phyloP scores from a whole-genome alignment of 345 rosid genomes.

The Eucalyptus erythrocorys region DNA sequence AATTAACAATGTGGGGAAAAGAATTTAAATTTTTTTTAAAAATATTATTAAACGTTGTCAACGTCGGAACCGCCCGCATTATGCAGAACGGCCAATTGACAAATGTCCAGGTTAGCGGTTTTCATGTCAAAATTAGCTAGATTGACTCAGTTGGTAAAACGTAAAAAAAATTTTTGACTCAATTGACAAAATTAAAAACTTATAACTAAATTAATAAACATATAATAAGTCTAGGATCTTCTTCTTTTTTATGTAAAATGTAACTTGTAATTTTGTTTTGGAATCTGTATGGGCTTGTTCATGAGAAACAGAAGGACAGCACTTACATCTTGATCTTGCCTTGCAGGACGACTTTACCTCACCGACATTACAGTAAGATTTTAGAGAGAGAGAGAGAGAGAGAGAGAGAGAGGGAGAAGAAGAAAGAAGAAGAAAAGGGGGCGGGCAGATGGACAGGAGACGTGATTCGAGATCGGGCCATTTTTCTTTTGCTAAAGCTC shows the following conservation, averaged over 20 bases:
- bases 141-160: too few relatives aligned
- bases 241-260: too few relatives aligned
- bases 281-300: too few relatives aligned
- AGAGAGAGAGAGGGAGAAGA: neutral
- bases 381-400: neutral
- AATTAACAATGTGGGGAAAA: too few relatives aligned
- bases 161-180: too few relatives aligned
- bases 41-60: fast-evolving
- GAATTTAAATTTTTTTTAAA: fast-evolving
- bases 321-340: neutral
- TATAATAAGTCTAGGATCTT: too few relatives aligned
- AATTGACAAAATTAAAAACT: too few relatives aligned
- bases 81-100: too few relatives aligned
- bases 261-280: too few relatives aligned
- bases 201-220: too few relatives aligned
- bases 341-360: neutral
- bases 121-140: too few relatives aligned
- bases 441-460: neutral
- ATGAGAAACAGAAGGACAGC: neutral
- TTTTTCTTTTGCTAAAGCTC: neutral
- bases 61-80: fast-evolving
- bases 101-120: too few relatives aligned
- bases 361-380: neutral
- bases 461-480: neutral
- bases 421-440: neutral